Evolutionary conservation across 148 eudicot genomes (phyloP).

Genomic region (Camellia japonica): DNA sequence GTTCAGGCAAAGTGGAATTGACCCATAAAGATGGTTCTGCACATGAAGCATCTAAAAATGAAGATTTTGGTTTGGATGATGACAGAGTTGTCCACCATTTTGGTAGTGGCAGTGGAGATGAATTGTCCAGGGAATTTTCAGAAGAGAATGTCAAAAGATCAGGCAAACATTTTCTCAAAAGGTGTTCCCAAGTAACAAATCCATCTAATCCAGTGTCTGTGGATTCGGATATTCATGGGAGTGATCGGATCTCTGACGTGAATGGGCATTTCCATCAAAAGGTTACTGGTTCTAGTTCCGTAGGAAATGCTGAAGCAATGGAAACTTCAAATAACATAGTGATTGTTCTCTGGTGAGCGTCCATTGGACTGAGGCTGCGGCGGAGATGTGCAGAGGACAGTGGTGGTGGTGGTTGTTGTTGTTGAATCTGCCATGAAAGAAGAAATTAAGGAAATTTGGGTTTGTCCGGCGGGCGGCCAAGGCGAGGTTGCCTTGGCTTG

Average conservation of each 20-base stretch:
- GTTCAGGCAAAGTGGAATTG: background rate
- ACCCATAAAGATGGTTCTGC: background rate
- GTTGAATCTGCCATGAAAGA: no score
- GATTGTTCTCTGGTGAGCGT: no score
- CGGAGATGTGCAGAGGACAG: no score
- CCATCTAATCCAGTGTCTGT: background rate
- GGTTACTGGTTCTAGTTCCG: slow-evolving; percentile 12
- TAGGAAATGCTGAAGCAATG: slow-evolving; percentile 11
- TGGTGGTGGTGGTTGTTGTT: no score
- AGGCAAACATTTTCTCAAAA: slow-evolving; percentile 5
- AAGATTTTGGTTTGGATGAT: slow-evolving; percentile 16
- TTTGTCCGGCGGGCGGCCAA: no score
- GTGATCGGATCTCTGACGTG: slow-evolving; percentile 21
- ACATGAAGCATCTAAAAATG: slow-evolving; percentile 18
- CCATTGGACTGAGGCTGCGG: no score
- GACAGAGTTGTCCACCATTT: background rate
- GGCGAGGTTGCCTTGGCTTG: no score
- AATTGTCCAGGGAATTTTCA: slow-evolving; percentile 10
- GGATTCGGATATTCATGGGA: slow-evolving; percentile 20
- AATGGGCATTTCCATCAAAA: background rate
- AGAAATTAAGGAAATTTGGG: no score
- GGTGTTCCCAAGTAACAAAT: slow-evolving; percentile 15
- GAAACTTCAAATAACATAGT: no score
- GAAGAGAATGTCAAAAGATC: slow-evolving; percentile 6
- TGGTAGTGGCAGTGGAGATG: slow-evolving; percentile 22